Percentiles rank a stretch among this genome's conserved stretches.
Evolutionary conservation across 192 early-diverging fungal species (phyloP).

Genomic region (Coemansia furcata): DNA sequence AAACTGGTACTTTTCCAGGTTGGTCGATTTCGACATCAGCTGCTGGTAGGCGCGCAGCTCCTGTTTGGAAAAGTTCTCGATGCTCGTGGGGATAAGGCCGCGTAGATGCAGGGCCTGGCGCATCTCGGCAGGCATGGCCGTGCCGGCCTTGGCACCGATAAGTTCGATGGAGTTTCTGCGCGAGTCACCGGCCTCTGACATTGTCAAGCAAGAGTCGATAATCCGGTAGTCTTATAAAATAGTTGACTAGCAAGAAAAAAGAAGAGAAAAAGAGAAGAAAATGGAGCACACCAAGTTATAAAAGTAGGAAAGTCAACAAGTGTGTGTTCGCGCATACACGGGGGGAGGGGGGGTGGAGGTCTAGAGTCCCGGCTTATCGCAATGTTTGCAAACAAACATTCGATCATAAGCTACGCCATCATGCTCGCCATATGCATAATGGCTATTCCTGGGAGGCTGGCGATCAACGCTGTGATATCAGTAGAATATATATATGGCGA

Average conservation of each 20-base stretch:
- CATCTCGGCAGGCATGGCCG: conserved; percentile 46
- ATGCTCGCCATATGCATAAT: too few species aligned
- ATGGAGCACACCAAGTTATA: too few species aligned
- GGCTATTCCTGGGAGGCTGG: too few species aligned
- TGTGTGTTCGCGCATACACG: too few species aligned
- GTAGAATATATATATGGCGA: neutral
- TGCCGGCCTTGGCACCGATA: conserved; percentile 38
- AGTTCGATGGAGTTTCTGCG: conserved; percentile 53
- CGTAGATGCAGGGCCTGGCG: conserved; percentile 60
- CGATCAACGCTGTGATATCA: too few species aligned
- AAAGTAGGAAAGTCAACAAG: too few species aligned
- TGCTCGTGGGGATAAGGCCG: conserved; percentile 66
- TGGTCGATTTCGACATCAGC: conserved; percentile 61
- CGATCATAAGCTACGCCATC: too few species aligned
- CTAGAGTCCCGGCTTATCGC: too few species aligned
- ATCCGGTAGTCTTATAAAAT: neutral
- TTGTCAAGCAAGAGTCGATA: neutral
- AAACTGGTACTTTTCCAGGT: conserved; percentile 80
- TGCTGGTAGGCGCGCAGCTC: conserved; percentile 67
- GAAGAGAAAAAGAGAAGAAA: too few species aligned
- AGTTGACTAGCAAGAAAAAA: too few species aligned
- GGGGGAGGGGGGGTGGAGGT: too few species aligned
- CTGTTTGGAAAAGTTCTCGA: conserved; percentile 73
- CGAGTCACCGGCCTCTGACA: conserved; percentile 24
- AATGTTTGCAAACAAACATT: too few species aligned